Evolutionary conservation across 73 alveolate genomes (phyloP), one percentile per base, ranked within the genome.

Genomic region (Stentor roeselii): DNA sequence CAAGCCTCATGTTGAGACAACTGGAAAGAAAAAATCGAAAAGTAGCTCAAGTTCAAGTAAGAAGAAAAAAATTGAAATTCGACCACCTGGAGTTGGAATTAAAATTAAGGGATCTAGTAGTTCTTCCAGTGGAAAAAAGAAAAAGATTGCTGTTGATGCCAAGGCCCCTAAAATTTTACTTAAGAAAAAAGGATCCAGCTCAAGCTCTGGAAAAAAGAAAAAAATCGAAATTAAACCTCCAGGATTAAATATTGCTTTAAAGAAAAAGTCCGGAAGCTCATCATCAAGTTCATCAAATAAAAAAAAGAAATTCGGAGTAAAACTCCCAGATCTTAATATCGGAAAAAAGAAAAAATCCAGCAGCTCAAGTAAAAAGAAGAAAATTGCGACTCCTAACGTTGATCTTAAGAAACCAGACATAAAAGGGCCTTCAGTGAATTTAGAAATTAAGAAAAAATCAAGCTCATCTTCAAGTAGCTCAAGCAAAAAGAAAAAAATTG

Each of bases 111-210:
- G 21, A 21, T 50, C 67, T 11, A 50, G 67, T 50, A 50, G 67
- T 50, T 11, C 30, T 21, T 11, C 30, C 21, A 50, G 67, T 21
- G 6, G 30, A 50, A 50, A 50, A 21, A 50, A 50, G 21, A 50
- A 50, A 50, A 50, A 50, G 21, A 50, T 50, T 50, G 21, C 6
- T 6, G 21, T 50, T 50, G 67, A 50, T 6, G 67, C 67, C 67
- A 50, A 50, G 67, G 67, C 21, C 21, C 67, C 67, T 11, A 50
- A 50, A 11, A 21, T 50, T 21, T 11, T 11, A 50, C 67, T 11
- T 50, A 50, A 50, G 67, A 50, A 50, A 50, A 50, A 50, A 50
- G 67, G 67, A 11, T 50, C 67, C 21, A 50, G 67, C 67, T 50
- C 67, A 50, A 50, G 67, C 21, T 50, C 67, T 50, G 21, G 67